Percentiles rank a stretch among this genome's conserved stretches.
Conservation (phyloP, 2,329 filamentous ascomycete genomes). For the Magnaporthiopsis rhizophila region DNA sequence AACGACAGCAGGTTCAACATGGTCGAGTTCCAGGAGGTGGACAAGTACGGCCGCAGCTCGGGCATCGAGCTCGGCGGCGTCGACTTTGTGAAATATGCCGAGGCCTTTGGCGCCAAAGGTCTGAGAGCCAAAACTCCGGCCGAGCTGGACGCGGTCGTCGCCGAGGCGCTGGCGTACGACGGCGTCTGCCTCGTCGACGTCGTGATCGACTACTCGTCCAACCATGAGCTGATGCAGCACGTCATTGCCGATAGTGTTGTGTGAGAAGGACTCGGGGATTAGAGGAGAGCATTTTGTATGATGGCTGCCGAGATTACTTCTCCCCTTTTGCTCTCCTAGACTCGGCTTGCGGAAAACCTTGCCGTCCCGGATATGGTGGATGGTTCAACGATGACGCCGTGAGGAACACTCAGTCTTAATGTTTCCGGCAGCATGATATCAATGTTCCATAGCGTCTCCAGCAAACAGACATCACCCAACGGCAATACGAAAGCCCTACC, state of each 20-base stretch:
- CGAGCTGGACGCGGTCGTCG: constrained; percentile 34
- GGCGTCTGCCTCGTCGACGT: constrained; percentile 39
- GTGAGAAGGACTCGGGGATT: background rate
- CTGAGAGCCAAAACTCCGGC: constrained; percentile 28
- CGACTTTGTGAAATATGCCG: constrained; percentile 37
- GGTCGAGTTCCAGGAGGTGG: constrained; percentile 42
- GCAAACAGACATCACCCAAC: too few relatives aligned
- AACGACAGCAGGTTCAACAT: constrained; percentile 42
- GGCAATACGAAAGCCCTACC: too few relatives aligned
- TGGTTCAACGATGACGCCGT: background rate
- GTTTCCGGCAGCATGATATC: too few relatives aligned
- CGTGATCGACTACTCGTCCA: constrained; percentile 35
- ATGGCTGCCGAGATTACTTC: too few relatives aligned
- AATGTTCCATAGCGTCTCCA: too few relatives aligned
- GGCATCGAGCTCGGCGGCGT: constrained; percentile 37
- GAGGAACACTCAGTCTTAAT: background rate
- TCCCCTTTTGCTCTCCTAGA: too few relatives aligned
- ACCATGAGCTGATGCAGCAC: constrained; percentile 30
- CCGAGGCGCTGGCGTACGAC: constrained; percentile 30
- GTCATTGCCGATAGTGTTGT: constrained; percentile 22
- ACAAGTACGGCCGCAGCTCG: constrained; percentile 36
- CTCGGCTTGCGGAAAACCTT: background rate
- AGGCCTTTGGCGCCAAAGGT: constrained; percentile 37
- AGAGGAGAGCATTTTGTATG: background rate
- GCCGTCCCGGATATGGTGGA: too few relatives aligned